phyloP scores from a whole-genome alignment of 108 stramenopile genomes.

The Skeletonema potamos region DNA sequence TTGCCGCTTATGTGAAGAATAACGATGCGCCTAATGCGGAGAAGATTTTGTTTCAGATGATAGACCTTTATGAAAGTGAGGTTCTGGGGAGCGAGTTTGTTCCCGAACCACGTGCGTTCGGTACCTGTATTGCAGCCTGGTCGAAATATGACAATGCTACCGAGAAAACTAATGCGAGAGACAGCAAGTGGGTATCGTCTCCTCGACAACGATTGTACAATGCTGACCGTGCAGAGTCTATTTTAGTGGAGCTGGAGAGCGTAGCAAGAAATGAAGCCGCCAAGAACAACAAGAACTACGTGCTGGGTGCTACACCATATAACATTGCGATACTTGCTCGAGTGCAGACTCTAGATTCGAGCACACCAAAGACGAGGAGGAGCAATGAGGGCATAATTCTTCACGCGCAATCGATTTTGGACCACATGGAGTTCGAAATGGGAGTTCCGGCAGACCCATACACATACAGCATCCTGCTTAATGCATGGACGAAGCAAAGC shows the following conservation, averaged over 20 bases:
- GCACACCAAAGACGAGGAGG: neutral
- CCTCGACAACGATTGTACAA: constrained; percentile 21
- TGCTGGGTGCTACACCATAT: constrained; percentile 34
- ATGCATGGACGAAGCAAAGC: constrained; percentile 38
- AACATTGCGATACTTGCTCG: constrained; percentile 38
- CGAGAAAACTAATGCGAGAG: neutral
- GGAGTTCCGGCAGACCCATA: constrained; percentile 31
- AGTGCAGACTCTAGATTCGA: constrained; percentile 12
- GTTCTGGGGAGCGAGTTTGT: constrained; percentile 29
- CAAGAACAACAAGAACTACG: constrained; percentile 21
- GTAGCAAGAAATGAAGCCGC: constrained; percentile 25
- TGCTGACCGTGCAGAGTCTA: constrained; percentile 31
- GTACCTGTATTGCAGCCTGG: constrained; percentile 39
- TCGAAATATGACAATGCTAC: constrained; percentile 11
- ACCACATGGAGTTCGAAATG: constrained; percentile 41
- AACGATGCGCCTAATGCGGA: constrained; percentile 46
- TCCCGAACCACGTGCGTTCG: constrained; percentile 40
- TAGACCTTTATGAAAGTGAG: constrained; percentile 35
- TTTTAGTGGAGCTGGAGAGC: constrained; percentile 34
- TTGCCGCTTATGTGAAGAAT: constrained; percentile 42
- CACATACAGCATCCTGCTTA: constrained; percentile 43
- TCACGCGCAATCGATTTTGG: constrained; percentile 30
- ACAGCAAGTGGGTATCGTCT: constrained; percentile 4
- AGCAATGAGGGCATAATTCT: constrained; percentile 27
- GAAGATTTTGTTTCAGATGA: constrained; percentile 31